Evolutionary conservation across 2,329 filamentous ascomycete species (phyloP).

Genomic region (Thelonectria discophora): DNA sequence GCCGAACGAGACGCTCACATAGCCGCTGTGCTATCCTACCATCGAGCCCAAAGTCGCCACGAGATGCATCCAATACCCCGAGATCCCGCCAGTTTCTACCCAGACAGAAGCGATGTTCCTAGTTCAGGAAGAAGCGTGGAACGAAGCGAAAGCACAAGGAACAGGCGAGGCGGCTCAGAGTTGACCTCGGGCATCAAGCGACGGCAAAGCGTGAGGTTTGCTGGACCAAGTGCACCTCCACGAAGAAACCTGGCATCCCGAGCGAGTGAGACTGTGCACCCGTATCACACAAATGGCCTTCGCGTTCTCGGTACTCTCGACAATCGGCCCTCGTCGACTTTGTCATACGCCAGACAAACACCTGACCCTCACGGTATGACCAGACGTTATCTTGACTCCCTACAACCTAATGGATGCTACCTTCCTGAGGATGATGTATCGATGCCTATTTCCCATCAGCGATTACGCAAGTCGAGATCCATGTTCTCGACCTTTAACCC

Average conservation of each 20-base stretch:
- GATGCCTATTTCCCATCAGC: conserved; percentile 57
- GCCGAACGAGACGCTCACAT: conserved; percentile 68
- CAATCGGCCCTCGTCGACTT: conserved; percentile 29
- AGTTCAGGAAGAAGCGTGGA: conserved; percentile 28
- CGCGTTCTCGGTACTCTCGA: conserved; percentile 25
- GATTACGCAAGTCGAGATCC: conserved; percentile 64
- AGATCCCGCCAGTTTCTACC: conserved; percentile 39
- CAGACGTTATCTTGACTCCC: conserved; percentile 37
- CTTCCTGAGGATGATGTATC: conserved; percentile 60
- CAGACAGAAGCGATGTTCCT: conserved; percentile 34
- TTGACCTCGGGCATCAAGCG: conserved; percentile 45
- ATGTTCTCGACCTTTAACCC: conserved; percentile 55
- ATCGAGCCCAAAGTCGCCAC: conserved; percentile 55
- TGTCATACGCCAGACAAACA: conserved; percentile 24
- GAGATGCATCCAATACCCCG: conserved; percentile 28
- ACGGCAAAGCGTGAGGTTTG: conserved; percentile 66
- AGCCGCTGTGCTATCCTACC: conserved; percentile 69
- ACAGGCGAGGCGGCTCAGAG: conserved; percentile 31
- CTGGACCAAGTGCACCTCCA: conserved; percentile 46
- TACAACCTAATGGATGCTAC: conserved; percentile 53
- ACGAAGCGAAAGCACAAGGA: conserved; percentile 26
- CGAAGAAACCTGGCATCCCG: conserved; percentile 43
- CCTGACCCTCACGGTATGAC: conserved; percentile 31
- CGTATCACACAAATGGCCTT: conserved; percentile 15
- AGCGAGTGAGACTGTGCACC: conserved; percentile 40